Percentiles rank a stretch among this genome's conserved stretches.
phyloP scores from a whole-genome alignment of 306 rosid genomes.

The Casuarina glauca region DNA sequence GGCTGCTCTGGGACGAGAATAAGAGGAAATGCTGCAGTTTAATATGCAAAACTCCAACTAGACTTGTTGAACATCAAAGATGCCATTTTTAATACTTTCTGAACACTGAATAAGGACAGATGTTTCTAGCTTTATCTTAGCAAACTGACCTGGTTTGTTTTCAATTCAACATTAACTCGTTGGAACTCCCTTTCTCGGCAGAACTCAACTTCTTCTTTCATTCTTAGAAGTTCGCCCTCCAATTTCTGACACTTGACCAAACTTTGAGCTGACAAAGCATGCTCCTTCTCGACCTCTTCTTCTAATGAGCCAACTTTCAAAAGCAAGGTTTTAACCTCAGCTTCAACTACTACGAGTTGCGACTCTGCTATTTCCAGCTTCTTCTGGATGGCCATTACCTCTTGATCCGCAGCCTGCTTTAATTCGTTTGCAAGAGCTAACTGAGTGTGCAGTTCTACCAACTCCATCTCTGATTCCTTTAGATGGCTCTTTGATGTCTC shows the following conservation, averaged over 20 bases:
- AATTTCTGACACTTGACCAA: slow-evolving; percentile 43
- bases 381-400: slow-evolving; percentile 38
- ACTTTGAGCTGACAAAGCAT: slow-evolving; percentile 48
- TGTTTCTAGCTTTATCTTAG: neutral
- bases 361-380: slow-evolving; percentile 54
- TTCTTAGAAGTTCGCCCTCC: slow-evolving; percentile 58
- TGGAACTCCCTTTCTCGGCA: slow-evolving; percentile 40
- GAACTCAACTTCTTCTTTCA: slow-evolving; percentile 52
- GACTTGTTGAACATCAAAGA: neutral
- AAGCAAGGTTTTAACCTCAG: slow-evolving; percentile 43
- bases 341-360: slow-evolving; percentile 41
- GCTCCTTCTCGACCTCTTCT: slow-evolving; percentile 57
- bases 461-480: slow-evolving; percentile 44
- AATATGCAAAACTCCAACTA: neutral
- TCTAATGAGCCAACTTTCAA: slow-evolving; percentile 49
- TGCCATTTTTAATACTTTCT: neutral
- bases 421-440: slow-evolving; percentile 46
- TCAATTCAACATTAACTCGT: slow-evolving; percentile 38
- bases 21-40: neutral
- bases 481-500: slow-evolving; percentile 45
- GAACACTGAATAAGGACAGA: neutral
- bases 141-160: slow-evolving; percentile 64
- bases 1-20: neutral
- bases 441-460: slow-evolving; percentile 49
- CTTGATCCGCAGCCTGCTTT: slow-evolving; percentile 53